Evolutionary conservation across 169 alveolate species (phyloP), one percentile per base, ranked within the genome.

Genomic region (Cryptosporidium viatorum): DNA sequence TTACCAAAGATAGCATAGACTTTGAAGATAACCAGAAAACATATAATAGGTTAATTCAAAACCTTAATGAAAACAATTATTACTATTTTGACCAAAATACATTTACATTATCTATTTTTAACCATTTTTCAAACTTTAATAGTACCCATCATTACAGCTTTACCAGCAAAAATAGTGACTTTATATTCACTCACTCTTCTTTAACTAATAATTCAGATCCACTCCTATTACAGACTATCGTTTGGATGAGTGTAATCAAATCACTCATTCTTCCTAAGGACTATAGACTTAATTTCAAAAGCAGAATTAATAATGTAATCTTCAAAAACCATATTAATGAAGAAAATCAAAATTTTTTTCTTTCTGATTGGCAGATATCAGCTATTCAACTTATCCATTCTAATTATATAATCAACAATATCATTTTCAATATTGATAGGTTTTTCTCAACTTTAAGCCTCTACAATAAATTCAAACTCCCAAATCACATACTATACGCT

Each of bases 351-450:
- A 35, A n/a, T 6, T 4, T 37, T 23, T 29, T 73, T 14, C 45
- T 73, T 0, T 23, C 71, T 26, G 86, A 73, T 3, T 73, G 86
- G 86, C 86, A 73, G 37, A 35, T 73, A 2, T 73, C 86, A 37
- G 68, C 51, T 5, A 26, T 73, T 31, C 51, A 73, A 73, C 51
- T 73, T 51, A 59, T 73, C 33, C 45, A 51, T 23, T 31, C 45
- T 14, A 73, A 73, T 41, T 52, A 55, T 26, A 6, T 37, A 9
- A 4, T 73, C 7, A n/a, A 73, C 18, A 29, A 39, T 12, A 55
- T 35, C 18, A 7, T 73, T 6, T 16, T 6, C 18, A 73, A 73
- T 51, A 55, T 41, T 59, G 52, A 73, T 55, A 23, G 6, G 29
- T 59, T 73, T 26, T 8, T 73, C 29, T 52, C 52, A 31, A 58